Base-by-base conservation (phyloP, 805 yeast genomes). In the Candida wancherniae region DNA sequence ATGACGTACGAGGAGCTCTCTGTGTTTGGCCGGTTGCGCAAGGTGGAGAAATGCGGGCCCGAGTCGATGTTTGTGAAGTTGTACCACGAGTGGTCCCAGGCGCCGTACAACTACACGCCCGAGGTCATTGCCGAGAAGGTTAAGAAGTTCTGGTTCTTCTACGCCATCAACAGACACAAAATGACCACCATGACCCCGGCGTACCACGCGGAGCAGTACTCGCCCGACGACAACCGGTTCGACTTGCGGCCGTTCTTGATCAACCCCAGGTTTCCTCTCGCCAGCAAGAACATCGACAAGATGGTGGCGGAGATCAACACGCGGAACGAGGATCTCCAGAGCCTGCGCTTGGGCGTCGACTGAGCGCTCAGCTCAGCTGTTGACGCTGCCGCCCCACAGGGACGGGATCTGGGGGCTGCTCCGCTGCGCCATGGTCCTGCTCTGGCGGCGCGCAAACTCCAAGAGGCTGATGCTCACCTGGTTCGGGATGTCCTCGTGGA, bases 151-250 rank as follows among this genome's bases (percentile, higher is more conserved):
- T 92, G 84, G 71, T 88, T 83, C 67, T 92, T 75, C 54, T 94
- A 92, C 58, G 95, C 97, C 4, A 75, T 92, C 35, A 92, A 92
- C 58, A 77, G 99, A 50, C 99, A 92, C 59, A 92, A 92, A 61
- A 92, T 85, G 78, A 92, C 98, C 1, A 88, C 90, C n/a, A 71
- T 88, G 55, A 92, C 99, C 0, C 99, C 99, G 9, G 75, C 94
- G 21, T 92, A 92, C 52, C 98, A 92, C 50, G 99, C 98, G 0
- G 99, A 92, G 56, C 94, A 85, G 50, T 92, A 92, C 53, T 88
- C 97, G 3, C 97, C 98, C 1, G 99, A 92, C 57, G 99, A 92
- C 58, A 92, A 92, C 55, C 71, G 99, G 48, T 92, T 84, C 57
- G 99, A 92, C 55, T 66, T 94, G 50, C 71, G 99, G 45, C 99